Evolutionary conservation across 2,329 filamentous ascomycete genomes (phyloP).

Genomic region (Ophiocordyceps australis): DNA sequence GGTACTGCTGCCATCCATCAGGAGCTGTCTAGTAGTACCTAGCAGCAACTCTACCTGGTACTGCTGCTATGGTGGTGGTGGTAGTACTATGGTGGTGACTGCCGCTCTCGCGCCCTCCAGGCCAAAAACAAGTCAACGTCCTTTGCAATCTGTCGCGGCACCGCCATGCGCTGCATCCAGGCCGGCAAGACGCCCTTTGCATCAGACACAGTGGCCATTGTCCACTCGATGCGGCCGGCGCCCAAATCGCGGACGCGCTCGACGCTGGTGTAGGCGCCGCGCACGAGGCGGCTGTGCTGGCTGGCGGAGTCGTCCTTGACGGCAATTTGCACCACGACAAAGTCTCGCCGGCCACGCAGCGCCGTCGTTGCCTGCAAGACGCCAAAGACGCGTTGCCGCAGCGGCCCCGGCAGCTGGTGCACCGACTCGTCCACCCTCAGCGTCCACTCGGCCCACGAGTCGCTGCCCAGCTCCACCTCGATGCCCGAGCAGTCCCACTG

Average conservation of each 20-base stretch:
- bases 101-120: slow-evolving; percentile 35
- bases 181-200: slow-evolving; percentile 48
- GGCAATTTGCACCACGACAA: slow-evolving; percentile 39
- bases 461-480: slow-evolving; percentile 16
- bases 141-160: slow-evolving; percentile 46
- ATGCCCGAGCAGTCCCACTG: slow-evolving; percentile 26
- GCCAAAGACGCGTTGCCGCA: slow-evolving; percentile 47
- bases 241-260: slow-evolving; percentile 36
- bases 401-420: slow-evolving; percentile 40
- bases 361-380: slow-evolving; percentile 42
- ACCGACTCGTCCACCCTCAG: slow-evolving; percentile 44
- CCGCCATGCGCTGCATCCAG: slow-evolving; percentile 44
- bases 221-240: slow-evolving; percentile 42
- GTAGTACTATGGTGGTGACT: slow-evolving; percentile 4
- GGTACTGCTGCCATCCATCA: no score
- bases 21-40: no score
- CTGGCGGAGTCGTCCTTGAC: slow-evolving; percentile 17
- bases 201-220: slow-evolving; percentile 61
- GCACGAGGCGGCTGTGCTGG: slow-evolving; percentile 20
- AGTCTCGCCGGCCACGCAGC: slow-evolving; percentile 21
- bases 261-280: slow-evolving; percentile 45
- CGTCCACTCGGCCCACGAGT: slow-evolving; percentile 26
- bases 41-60: no score
- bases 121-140: slow-evolving; percentile 52
- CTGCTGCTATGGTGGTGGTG: no score